These are phyloP conservation scores for Protomyces gravidus DNA, from an alignment of 1,139 yeast species.

Conservation along the genomic window DNA sequence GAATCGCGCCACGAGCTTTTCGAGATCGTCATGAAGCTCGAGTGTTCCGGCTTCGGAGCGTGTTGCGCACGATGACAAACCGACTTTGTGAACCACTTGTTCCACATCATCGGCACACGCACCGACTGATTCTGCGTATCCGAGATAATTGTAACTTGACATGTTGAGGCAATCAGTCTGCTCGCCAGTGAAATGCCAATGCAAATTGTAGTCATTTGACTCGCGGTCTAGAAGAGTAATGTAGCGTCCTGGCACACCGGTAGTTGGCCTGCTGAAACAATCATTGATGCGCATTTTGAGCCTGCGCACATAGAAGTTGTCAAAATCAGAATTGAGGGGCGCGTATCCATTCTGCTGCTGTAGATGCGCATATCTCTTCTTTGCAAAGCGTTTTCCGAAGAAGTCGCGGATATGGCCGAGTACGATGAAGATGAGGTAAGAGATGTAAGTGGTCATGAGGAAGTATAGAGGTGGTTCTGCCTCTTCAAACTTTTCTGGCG, in stretches of 20 bases:
- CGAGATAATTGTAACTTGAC: conserved; percentile 87
- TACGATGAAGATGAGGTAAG: conserved; percentile 74
- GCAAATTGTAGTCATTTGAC: conserved; percentile 56
- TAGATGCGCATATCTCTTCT: conserved; percentile 60
- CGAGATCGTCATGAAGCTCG: conserved; percentile 70
- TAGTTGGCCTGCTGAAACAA: conserved; percentile 90
- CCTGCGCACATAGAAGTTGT: conserved; percentile 86
- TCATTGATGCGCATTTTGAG: conserved; percentile 87
- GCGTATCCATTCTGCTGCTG: conserved; percentile 85
- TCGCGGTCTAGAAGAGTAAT: conserved; percentile 74
- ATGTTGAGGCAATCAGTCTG: conserved; percentile 75
- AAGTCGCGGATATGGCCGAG: conserved; percentile 89
- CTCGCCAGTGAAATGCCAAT: conserved; percentile 68
- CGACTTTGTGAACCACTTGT: conserved; percentile 58
- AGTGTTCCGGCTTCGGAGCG: conserved; percentile 71
- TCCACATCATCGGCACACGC: conserved; percentile 79
- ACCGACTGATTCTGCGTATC: conserved; percentile 95
- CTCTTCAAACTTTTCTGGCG: conserved; percentile 38
- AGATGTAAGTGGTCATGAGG: conserved; percentile 73
- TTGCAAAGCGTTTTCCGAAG: conserved; percentile 69
- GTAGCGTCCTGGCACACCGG: conserved; percentile 94
- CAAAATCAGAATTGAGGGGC: conserved; percentile 93
- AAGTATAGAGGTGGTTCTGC: conserved; percentile 87
- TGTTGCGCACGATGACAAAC: conserved; percentile 75
- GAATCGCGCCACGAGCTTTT: conserved; percentile 71